Evolutionary conservation across 1,139 yeast species (phyloP).

Genomic region (Pichia sp.): DNA sequence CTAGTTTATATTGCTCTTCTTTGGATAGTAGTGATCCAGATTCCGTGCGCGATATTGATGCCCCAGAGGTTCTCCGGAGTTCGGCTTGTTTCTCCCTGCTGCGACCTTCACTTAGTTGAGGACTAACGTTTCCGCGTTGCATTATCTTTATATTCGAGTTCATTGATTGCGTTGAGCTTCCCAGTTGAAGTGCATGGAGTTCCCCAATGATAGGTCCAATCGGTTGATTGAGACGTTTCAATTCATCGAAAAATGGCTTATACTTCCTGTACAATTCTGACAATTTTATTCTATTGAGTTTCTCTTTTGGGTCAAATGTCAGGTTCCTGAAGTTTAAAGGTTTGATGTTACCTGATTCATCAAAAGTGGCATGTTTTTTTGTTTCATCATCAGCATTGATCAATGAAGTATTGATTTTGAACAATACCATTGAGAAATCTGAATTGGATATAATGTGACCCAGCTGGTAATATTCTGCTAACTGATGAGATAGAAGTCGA

Average conservation of each 20-base stretch:
- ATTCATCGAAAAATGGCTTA: conserved; percentile 13
- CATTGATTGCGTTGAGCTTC: too few species aligned
- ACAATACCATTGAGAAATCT: conserved; percentile 39
- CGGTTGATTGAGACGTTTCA: too few species aligned
- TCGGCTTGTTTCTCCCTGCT: too few species aligned
- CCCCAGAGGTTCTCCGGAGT: too few species aligned
- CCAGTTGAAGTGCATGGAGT: too few species aligned
- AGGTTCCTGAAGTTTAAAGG: conserved; percentile 24
- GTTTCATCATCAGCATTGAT: conserved; percentile 28
- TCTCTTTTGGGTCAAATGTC: conserved; percentile 25
- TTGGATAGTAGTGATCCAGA: conserved; percentile 13
- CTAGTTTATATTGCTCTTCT: conserved; percentile 16
- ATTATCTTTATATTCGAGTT: too few species aligned
- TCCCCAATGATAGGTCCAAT: too few species aligned
- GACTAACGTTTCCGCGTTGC: too few species aligned
- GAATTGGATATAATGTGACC: conserved; percentile 44
- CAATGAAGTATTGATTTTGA: conserved; percentile 29
- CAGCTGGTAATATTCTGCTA: conserved; percentile 59
- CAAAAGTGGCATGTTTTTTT: conserved; percentile 24
- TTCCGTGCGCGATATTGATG: too few species aligned
- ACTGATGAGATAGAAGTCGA: conserved; percentile 57
- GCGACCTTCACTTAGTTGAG: too few species aligned
- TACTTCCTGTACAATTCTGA: conserved; percentile 19
- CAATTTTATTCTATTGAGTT: conserved; percentile 25
- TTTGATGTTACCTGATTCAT: conserved; percentile 25